Base-by-base conservation (phyloP, 2,329 filamentous ascomycete species). In the Claviceps sp. region DNA sequence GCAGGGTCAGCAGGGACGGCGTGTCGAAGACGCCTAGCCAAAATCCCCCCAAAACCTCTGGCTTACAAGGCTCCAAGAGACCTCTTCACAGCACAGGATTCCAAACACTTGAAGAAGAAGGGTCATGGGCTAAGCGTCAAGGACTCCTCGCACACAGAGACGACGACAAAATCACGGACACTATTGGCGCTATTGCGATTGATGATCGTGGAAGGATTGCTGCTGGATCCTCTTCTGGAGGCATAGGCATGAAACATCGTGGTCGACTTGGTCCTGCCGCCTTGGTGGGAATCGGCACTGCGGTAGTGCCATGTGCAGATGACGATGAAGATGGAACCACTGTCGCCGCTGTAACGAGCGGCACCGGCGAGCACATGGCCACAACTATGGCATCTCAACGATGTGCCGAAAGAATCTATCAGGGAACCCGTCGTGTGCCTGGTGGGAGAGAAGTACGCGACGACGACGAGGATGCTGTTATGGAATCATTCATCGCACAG, bases 351-450 rank as follows among this genome's bases (percentile, higher is more conserved):
- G 89, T 96, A 22, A 94, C 89, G 41, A 95, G 89, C 64, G 93
- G 93, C 30, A 98, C 93, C 2, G 93, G 93, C 47, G 93, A 98
- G 69, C 93, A 98, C 65, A 98, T 98, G 86, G 87, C 89, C 39
- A 96, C 91, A 0, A 94, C 90, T 0, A 85, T 94, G 77, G 91
- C 93, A 11, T 90, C 93, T 6, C 83, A 85, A 54, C 84, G 85
- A 52, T 95, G 89, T 64, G 89, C 90, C 0, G 86, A 91, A 57
- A 81, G 93, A 46, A 75, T 98, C 26, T 95, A 89, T 63, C 80
- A 84, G 57, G 79, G 75, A 58, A 84, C 75, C 48, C 78, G 74
- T 62, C 82, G 79, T 57, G 77, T 71, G 2, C 69, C 68, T 48
- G 77, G 73, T 16, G 88, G 88, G 6, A 67, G 68, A 7, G 80